Percentiles rank a stretch among this genome's conserved stretches.
Evolutionary conservation across 2,329 filamentous ascomycete species (phyloP).

Genomic region (Pezizomycotina sp.): DNA sequence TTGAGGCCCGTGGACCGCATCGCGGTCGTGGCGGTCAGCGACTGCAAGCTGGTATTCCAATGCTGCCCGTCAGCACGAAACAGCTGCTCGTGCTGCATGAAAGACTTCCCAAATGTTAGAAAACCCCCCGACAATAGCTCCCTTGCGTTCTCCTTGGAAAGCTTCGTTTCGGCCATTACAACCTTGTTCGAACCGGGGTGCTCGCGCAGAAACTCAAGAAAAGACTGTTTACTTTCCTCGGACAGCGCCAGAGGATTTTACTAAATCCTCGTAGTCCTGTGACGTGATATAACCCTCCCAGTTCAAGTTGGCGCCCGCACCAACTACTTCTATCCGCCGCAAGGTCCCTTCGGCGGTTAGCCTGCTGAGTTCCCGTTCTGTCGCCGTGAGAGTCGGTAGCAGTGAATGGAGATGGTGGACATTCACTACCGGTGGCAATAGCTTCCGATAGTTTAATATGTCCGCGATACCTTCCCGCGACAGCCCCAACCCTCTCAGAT

Average conservation of each 20-base stretch:
- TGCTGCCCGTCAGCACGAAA: too few relatives aligned
- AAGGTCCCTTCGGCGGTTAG: conserved; percentile 11
- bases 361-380: conserved; percentile 9
- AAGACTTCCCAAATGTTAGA: too few relatives aligned
- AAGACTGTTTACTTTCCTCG: too few relatives aligned
- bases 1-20: conserved; percentile 9
- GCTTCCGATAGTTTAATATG: conserved; percentile 10
- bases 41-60: too few relatives aligned
- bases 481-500: conserved; percentile 17
- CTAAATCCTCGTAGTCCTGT: conserved; percentile 15
- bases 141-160: too few relatives aligned
- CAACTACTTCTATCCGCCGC: conserved; percentile 10
- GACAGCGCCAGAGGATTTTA: too few relatives aligned
- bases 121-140: conserved; percentile 15
- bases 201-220: too few relatives aligned
- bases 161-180: too few relatives aligned
- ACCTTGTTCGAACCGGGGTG: too few relatives aligned
- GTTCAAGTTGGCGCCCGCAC: conserved; percentile 2
- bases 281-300: conserved; percentile 13
- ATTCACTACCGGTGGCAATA: conserved; percentile 14
- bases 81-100: too few relatives aligned
- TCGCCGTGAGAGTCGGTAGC: conserved; percentile 11
- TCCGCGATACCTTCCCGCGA: conserved; percentile 16
- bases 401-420: conserved; percentile 12
- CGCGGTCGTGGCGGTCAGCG: conserved; percentile 10